These are phyloP conservation scores for Sphagnum tenellum DNA, from an alignment of 225 moss, liverwort and hornwort species.

Conservation along the genomic window DNA sequence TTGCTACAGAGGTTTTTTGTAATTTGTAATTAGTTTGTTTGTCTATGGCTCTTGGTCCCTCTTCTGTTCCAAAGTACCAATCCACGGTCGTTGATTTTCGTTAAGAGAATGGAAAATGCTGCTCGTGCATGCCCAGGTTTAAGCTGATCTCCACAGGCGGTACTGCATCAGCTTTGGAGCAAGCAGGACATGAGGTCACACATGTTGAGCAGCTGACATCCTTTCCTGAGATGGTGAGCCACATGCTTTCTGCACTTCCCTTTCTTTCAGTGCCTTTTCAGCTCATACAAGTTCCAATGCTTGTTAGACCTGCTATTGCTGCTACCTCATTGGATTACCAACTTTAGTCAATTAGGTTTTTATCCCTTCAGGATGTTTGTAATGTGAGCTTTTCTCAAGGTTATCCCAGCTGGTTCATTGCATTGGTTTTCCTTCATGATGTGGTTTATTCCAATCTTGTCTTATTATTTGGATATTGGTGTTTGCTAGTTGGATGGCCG, in stretches of 20 bases:
- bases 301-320: too few species aligned
- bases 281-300: too few species aligned
- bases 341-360: too few species aligned
- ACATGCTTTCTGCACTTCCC: not conserved
- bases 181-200: constrained; percentile 69
- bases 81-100: not conserved
- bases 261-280: not conserved
- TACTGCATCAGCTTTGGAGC: constrained; percentile 73
- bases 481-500: constrained; percentile 71
- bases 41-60: too few species aligned
- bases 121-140: constrained; percentile 25
- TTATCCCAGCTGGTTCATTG: too few species aligned
- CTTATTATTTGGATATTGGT: too few species aligned
- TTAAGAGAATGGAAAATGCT: not conserved
- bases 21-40: too few species aligned
- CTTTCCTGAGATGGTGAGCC: constrained; percentile 85
- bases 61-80: not conserved
- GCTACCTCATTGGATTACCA: too few species aligned
- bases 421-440: too few species aligned
- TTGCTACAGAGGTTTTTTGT: not conserved
- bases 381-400: too few species aligned
- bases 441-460: too few species aligned
- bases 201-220: constrained; percentile 83
- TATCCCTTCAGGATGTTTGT: too few species aligned
- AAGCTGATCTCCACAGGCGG: constrained; percentile 90